Conservation (phyloP, 805 yeast species). For the Komagataella ulmi region DNA sequence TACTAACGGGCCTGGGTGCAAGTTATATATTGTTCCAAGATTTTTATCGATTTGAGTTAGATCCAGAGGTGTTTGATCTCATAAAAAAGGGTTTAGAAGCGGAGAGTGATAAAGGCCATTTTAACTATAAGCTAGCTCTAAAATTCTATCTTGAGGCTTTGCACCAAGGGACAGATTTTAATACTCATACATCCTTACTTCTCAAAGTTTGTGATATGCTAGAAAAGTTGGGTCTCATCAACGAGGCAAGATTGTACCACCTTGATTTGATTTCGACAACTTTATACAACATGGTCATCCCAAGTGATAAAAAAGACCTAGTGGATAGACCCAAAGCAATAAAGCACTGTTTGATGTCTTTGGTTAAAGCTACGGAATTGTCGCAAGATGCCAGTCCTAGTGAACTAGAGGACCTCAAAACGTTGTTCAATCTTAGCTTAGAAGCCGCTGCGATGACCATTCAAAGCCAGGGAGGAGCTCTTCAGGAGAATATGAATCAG, state of each 20-base stretch:
- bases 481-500: background rate
- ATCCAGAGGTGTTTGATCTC: slow-evolving; percentile 41
- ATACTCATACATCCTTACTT: slow-evolving; percentile 78
- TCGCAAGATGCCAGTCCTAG: slow-evolving; percentile 10
- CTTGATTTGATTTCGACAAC: slow-evolving; percentile 35
- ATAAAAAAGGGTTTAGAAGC: slow-evolving; percentile 74
- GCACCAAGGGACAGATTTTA: slow-evolving; percentile 40
- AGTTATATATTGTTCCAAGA: background rate
- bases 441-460: background rate
- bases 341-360: slow-evolving; percentile 57
- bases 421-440: background rate
- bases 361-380: slow-evolving; percentile 52
- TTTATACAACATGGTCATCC: slow-evolving; percentile 39
- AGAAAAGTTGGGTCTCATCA: background rate
- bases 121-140: slow-evolving; percentile 56
- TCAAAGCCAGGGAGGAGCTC: background rate
- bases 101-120: slow-evolving; percentile 55
- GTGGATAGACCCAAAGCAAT: slow-evolving; percentile 42
- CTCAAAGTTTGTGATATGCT: slow-evolving; percentile 81
- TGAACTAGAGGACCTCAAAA: background rate
- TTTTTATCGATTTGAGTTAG: background rate
- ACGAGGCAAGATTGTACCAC: slow-evolving; percentile 12
- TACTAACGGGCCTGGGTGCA: background rate
- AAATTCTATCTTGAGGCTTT: slow-evolving; percentile 66
- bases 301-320: slow-evolving; percentile 26